Evolutionary conservation across 2,329 filamentous ascomycete genomes (phyloP).

Genomic region (Fusarium albosuccineum): DNA sequence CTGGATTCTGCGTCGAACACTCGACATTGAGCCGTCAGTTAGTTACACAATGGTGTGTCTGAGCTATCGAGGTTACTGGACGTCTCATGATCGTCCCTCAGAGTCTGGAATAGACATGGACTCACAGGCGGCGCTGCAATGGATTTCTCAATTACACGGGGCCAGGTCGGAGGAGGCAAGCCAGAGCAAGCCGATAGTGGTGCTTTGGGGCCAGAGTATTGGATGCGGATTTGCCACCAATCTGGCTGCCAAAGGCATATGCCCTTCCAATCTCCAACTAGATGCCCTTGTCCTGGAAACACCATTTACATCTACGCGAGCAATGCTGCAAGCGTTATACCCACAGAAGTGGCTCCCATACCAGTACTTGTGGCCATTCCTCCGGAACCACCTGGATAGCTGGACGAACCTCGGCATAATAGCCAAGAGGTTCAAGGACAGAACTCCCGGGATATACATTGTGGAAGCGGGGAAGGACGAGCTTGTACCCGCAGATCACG

Average conservation of each 20-base stretch:
- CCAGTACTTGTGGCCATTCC: conserved; percentile 78
- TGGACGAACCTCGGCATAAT: conserved; percentile 64
- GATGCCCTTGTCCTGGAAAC: conserved; percentile 77
- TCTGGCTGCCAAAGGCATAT: conserved; percentile 57
- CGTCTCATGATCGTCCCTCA: conserved; percentile 76
- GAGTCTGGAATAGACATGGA: conserved; percentile 79
- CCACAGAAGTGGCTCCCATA: conserved; percentile 86
- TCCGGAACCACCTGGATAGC: conserved; percentile 73
- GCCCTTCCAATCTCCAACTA: conserved; percentile 56
- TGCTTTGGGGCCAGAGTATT: conserved; percentile 84
- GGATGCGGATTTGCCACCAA: conserved; percentile 79
- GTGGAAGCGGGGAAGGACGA: conserved; percentile 71
- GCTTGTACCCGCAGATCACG: conserved; percentile 67
- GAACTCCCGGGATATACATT: conserved; percentile 60
- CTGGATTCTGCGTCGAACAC: conserved; percentile 61
- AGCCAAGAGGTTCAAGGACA: conserved; percentile 41
- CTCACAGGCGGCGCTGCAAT: conserved; percentile 72
- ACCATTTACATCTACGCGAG: conserved; percentile 77
- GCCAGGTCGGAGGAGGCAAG: conserved; percentile 31
- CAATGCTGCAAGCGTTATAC: conserved; percentile 79
- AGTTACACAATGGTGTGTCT: conserved; percentile 66
- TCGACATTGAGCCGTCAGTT: conserved; percentile 52
- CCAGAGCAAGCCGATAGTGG: conserved; percentile 54
- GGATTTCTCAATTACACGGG: conserved; percentile 64
- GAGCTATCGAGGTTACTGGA: conserved; percentile 83